Percentiles rank a stretch among this genome's conserved stretches.
Evolutionary conservation across 441 rosid genomes (phyloP).

Genomic region (Jatropha podagrica): DNA sequence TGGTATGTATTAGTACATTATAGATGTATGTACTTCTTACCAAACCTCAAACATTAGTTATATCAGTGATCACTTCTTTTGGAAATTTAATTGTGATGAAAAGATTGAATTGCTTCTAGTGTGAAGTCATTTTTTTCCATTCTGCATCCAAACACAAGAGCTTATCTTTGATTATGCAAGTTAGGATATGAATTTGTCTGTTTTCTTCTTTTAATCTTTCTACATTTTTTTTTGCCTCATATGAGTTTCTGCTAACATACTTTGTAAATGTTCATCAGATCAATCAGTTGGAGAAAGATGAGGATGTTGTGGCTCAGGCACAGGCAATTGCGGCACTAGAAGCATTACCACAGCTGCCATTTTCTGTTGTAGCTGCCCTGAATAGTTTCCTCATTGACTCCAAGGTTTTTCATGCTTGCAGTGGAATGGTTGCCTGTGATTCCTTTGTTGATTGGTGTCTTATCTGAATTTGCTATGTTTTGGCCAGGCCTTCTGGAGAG

Average conservation of each 20-base stretch:
- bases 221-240: background rate
- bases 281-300: slow-evolving; percentile 95
- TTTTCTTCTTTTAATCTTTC: background rate
- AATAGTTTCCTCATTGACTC: slow-evolving; percentile 78
- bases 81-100: background rate
- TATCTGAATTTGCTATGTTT: slow-evolving; percentile 21
- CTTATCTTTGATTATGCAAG: background rate
- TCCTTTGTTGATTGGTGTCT: slow-evolving; percentile 9
- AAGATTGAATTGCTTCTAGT: background rate
- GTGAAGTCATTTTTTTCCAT: background rate
- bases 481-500: slow-evolving; percentile 94
- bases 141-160: background rate
- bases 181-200: background rate
- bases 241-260: background rate
- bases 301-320: slow-evolving; percentile 97
- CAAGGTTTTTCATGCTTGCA: slow-evolving; percentile 57
- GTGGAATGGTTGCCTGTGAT: slow-evolving; percentile 21
- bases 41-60: background rate
- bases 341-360: slow-evolving; percentile 73
- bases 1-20: background rate
- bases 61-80: background rate
- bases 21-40: background rate
- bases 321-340: slow-evolving; percentile 82
- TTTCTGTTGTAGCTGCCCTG: slow-evolving; percentile 78
- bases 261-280: slow-evolving; percentile 48